A percentile compares a stretch with the other conserved stretches of the same genome.
Evolutionary conservation across 2,329 filamentous ascomycete species (phyloP).

Genomic region (Trichophyton mentagrophytes): DNA sequence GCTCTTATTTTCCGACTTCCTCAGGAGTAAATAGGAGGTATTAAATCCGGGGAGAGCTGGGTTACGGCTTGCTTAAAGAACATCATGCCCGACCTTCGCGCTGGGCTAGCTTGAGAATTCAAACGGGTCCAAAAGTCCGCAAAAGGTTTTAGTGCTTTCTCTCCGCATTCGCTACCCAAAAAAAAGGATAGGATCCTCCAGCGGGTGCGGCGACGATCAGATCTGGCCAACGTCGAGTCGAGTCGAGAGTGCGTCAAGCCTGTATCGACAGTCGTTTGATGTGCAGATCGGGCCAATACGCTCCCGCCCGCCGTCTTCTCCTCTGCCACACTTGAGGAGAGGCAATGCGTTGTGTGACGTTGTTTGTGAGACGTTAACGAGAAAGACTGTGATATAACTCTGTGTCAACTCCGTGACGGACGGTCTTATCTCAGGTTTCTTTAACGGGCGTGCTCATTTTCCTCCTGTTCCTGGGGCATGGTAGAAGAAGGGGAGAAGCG

Average conservation of each 20-base stretch:
- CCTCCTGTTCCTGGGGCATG: not conserved
- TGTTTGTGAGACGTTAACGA: not conserved
- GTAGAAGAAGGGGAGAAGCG: not conserved
- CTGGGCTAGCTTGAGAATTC: not conserved
- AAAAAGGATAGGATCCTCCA: not conserved
- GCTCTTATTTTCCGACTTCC: not conserved
- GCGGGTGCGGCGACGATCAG: slow-evolving; percentile 1
- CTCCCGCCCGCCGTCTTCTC: not conserved
- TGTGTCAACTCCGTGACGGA: not conserved
- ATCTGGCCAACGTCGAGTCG: not conserved
- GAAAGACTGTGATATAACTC: not conserved
- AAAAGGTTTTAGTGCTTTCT: not conserved
- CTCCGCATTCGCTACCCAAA: not conserved
- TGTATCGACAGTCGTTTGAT: not conserved
- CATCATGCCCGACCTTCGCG: not conserved
- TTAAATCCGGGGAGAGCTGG: not conserved
- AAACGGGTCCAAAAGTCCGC: not conserved
- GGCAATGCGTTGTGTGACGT: slow-evolving; percentile 1
- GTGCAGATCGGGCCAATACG: slow-evolving; percentile 1
- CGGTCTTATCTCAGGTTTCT: not conserved
- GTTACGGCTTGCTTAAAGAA: not conserved
- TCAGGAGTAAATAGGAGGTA: not conserved
- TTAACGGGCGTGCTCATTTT: not conserved
- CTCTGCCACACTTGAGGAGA: not conserved
- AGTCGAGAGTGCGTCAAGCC: not conserved